Evolutionary conservation across 1,284 basidiomycete species (phyloP).

Genomic region (Fomes fomentarius): DNA sequence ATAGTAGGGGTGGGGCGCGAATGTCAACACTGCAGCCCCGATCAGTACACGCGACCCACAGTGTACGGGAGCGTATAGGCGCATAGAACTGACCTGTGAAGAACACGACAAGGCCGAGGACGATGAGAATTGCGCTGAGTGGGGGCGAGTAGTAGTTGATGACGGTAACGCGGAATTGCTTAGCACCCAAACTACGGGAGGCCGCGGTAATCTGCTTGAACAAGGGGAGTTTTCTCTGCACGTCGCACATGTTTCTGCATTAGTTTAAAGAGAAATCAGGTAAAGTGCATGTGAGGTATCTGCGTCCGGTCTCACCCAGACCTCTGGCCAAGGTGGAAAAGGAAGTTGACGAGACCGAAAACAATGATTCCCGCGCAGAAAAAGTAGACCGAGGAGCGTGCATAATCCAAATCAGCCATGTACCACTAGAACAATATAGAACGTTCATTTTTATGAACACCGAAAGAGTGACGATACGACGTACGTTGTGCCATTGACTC

Average conservation of each 20-base stretch:
- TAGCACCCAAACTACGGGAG: slow-evolving; percentile 28
- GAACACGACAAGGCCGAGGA: slow-evolving; percentile 36
- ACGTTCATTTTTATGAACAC: background rate
- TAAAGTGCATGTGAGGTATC: too few species aligned
- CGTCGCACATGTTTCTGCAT: too few species aligned
- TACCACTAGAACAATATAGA: slow-evolving; percentile 33
- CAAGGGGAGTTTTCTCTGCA: background rate
- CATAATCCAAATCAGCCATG: slow-evolving; percentile 38
- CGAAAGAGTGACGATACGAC: slow-evolving; percentile 1
- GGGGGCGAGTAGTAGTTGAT: slow-evolving; percentile 39
- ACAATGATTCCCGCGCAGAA: slow-evolving; percentile 34
- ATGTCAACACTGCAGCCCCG: slow-evolving; percentile 29
- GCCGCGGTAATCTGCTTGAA: slow-evolving; percentile 28
- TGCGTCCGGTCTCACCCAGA: slow-evolving; percentile 4
- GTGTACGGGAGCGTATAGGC: background rate
- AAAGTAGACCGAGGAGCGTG: slow-evolving; percentile 34
- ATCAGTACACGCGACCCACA: background rate
- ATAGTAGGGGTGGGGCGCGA: slow-evolving; percentile 39
- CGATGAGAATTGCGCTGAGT: slow-evolving; percentile 33
- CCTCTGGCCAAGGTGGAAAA: slow-evolving; percentile 4
- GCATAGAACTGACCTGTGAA: slow-evolving; percentile 28
- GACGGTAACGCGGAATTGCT: slow-evolving; percentile 28
- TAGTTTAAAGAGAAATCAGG: too few species aligned
- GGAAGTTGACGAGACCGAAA: slow-evolving; percentile 11
- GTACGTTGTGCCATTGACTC: slow-evolving; percentile 24